Evolutionary conservation across 2,329 filamentous ascomycete species (phyloP), one percentile per base, ranked within the genome.

Genomic region (Amphichorda felina): DNA sequence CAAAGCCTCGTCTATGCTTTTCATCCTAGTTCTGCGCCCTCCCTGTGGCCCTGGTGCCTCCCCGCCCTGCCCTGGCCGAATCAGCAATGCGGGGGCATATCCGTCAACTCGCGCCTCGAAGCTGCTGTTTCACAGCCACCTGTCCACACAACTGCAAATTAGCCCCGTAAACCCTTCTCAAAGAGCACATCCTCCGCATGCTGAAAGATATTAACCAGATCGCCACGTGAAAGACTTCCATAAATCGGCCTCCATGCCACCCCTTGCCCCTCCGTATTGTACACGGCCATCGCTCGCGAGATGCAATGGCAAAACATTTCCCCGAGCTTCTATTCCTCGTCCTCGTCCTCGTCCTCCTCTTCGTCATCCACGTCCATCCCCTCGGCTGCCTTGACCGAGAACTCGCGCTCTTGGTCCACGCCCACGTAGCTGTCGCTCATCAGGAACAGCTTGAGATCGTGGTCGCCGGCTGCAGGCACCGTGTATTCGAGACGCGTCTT

Each of bases 381-480:
- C 59, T 98, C 91, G 2, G 80, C 84, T 19, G 83, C 91, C 36
- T 73, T 79, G 30, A 98, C 78, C 38, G 75, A 79, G 56, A 98
- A 96, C 5, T 77, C 76, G 37, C 88, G 85, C 52, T 94, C 93
- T 62, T 98, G 91, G 62, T 98, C 93, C 36, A 98, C 87, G 18
- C 91, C 91, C 25, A 95, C 74, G 57, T 98, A 98, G 57, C 84
- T 89, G 62, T 98, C 91, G 55, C 88, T 91, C 82, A 98, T 95
- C 54, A 98, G 66, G 61, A 85, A 94, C 43, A 96, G 66, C 57
- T 89, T 95, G 51, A 98, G 61, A 40, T 88, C 77, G 57, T 95
- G 85, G 53, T 86, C 74, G 34, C 91, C 91, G 18, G 85, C 72
- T 42, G 75, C 78, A 17, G 85, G 86, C 35, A 96, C 82, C 18